Evolutionary conservation across 805 yeast genomes (phyloP).

Genomic region (Nakazawaea anatomiae): DNA sequence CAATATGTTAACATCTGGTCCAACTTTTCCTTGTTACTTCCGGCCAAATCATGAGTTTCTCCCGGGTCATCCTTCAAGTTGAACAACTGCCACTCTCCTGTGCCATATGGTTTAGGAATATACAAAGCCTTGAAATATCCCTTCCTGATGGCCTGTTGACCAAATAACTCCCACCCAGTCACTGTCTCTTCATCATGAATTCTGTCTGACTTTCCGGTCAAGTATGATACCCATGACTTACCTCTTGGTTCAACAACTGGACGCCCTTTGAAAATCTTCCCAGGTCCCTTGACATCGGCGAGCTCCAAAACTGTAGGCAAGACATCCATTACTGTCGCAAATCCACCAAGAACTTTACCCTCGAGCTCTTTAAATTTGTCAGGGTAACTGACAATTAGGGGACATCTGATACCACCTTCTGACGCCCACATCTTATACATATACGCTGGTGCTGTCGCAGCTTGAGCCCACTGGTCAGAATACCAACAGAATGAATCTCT

Average conservation of each 20-base stretch:
- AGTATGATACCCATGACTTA: constrained; percentile 35
- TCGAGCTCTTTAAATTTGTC: constrained; percentile 16
- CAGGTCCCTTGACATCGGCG: constrained; percentile 41
- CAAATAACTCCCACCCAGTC: constrained; percentile 54
- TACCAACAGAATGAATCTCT: constrained; percentile 44
- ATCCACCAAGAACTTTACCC: constrained; percentile 31
- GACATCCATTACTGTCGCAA: constrained; percentile 55
- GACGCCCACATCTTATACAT: constrained; percentile 53
- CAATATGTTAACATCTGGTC: constrained; percentile 39
- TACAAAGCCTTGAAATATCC: constrained; percentile 43
- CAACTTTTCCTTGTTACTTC: constrained; percentile 28
- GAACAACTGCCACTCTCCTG: constrained; percentile 45
- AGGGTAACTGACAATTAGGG: constrained; percentile 43
- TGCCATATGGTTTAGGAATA: constrained; percentile 43
- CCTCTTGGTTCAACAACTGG: constrained; percentile 40
- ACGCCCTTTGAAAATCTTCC: constrained; percentile 32
- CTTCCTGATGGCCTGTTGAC: constrained; percentile 49
- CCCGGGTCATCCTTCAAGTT: constrained; percentile 41
- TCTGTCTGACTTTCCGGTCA: constrained; percentile 21
- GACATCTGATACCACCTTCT: constrained; percentile 58
- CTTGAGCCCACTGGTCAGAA: constrained; percentile 57
- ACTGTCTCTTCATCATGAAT: constrained; percentile 38
- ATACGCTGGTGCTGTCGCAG: constrained; percentile 51
- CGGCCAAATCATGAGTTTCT: constrained; percentile 41
- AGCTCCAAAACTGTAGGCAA: constrained; percentile 49